These are phyloP conservation scores for Sideroxylon spinosum DNA, from an alignment of 179 eudicot genomes.

Conservation along the genomic window DNA sequence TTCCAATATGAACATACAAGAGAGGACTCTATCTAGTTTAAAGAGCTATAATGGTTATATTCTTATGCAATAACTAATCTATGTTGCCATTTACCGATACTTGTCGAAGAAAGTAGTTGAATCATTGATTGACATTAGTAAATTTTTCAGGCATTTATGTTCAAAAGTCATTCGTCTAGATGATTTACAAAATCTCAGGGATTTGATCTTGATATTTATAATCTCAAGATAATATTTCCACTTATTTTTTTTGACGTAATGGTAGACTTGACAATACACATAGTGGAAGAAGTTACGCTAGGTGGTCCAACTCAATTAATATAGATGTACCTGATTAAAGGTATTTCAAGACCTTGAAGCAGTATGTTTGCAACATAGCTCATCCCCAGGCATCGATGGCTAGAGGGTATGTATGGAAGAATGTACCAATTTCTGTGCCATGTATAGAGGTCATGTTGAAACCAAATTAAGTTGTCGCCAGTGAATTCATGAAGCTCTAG, in stretches of 20 bases:
- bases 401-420: neutral
- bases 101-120: too few relatives aligned
- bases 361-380: constrained; percentile 5
- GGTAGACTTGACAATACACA: neutral
- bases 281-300: neutral
- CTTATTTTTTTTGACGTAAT: neutral
- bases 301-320: neutral
- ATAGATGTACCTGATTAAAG: constrained; percentile 17
- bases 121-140: too few relatives aligned
- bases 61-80: too few relatives aligned
- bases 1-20: too few relatives aligned
- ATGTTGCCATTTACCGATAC: too few relatives aligned
- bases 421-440: neutral
- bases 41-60: too few relatives aligned
- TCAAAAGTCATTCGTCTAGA: too few relatives aligned
- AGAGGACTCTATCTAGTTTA: too few relatives aligned
- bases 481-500: neutral
- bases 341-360: neutral
- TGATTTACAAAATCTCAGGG: too few relatives aligned
- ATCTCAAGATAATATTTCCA: neutral
- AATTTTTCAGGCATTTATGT: too few relatives aligned
- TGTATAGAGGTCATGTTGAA: neutral
- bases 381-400: constrained; percentile 6
- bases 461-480: neutral
- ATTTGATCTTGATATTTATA: too few relatives aligned